phyloP scores from a whole-genome alignment of 2,329 filamentous ascomycete species.

The Cladosporium sp. region DNA sequence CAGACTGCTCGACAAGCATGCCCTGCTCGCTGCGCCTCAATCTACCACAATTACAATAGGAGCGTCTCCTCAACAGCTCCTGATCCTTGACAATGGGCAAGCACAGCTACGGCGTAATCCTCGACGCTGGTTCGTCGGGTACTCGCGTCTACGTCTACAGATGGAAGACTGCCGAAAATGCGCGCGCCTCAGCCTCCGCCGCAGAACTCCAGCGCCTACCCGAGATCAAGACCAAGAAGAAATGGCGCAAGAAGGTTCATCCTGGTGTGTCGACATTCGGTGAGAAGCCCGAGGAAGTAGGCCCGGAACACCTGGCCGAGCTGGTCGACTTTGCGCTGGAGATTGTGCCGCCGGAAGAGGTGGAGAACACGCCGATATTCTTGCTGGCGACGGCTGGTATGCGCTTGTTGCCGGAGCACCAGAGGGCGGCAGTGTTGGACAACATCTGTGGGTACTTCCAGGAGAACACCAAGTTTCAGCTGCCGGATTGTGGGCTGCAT shows the following conservation, averaged over 20 bases:
- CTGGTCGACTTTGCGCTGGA: constrained; percentile 80
- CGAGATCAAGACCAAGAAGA: constrained; percentile 76
- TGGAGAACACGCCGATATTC: constrained; percentile 86
- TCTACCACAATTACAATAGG: background rate
- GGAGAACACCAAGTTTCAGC: constrained; percentile 72
- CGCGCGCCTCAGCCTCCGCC: constrained; percentile 60
- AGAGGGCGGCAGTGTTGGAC: constrained; percentile 71
- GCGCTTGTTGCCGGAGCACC: constrained; percentile 72
- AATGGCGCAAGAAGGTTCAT: constrained; percentile 90
- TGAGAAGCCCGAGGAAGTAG: constrained; percentile 71
- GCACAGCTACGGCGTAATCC: constrained; percentile 78
- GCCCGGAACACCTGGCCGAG: constrained; percentile 74
- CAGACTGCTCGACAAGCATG: background rate
- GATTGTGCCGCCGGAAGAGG: constrained; percentile 72
- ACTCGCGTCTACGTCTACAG: constrained; percentile 92
- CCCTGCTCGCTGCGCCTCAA: background rate
- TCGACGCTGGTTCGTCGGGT: constrained; percentile 96
- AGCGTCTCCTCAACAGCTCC: background rate
- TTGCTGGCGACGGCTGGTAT: constrained; percentile 95
- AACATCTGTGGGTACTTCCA: constrained; percentile 82
- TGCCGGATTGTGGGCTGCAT: constrained; percentile 87
- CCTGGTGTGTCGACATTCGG: constrained; percentile 91
- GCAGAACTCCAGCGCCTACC: constrained; percentile 70
- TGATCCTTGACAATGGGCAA: constrained; percentile 30
- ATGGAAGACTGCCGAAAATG: constrained; percentile 77